Conservation (phyloP, 768 basidiomycete species). For the Coprinellus aureogranulatus region DNA sequence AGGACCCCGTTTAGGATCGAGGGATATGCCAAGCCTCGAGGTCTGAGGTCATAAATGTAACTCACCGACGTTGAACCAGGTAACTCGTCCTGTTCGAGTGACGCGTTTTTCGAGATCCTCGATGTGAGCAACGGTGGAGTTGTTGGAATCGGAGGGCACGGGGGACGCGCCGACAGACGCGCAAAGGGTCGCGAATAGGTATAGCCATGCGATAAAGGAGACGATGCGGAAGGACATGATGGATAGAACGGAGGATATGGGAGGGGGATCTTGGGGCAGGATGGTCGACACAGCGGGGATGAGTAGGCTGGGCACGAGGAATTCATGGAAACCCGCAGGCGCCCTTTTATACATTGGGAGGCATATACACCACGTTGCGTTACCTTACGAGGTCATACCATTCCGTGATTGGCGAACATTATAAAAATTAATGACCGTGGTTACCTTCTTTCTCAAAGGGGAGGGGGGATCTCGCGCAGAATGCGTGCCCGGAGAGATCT, state of each 20-base stretch:
- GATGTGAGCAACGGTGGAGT: slow-evolving; percentile 5
- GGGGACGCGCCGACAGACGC: slow-evolving; percentile 43
- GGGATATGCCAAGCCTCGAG: neutral
- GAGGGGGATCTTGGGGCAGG: slow-evolving; percentile 4
- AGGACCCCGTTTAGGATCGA: neutral
- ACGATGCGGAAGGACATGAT: slow-evolving; percentile 32
- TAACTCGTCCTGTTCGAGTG: slow-evolving; percentile 58
- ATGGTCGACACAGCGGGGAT: neutral
- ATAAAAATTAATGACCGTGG: neutral
- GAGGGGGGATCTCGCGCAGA: neutral
- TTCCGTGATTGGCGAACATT: slow-evolving; percentile 3
- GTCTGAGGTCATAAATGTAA: slow-evolving; percentile 2
- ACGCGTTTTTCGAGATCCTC: slow-evolving; percentile 46
- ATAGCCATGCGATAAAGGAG: slow-evolving; percentile 31
- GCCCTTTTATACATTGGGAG: slow-evolving; percentile 1
- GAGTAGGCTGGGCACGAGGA: slow-evolving; percentile 1
- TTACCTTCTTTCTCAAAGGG: no score
- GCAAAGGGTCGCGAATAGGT: slow-evolving; percentile 43
- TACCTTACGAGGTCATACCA: neutral
- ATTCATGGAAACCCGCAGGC: neutral
- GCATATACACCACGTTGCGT: neutral
- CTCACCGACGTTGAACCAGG: slow-evolving; percentile 59
- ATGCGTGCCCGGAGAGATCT: neutral
- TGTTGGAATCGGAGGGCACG: slow-evolving; percentile 33
- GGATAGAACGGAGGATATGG: neutral